Evolutionary conservation across 306 rosid species (phyloP).

Genomic region (Cucurbita moschata): DNA sequence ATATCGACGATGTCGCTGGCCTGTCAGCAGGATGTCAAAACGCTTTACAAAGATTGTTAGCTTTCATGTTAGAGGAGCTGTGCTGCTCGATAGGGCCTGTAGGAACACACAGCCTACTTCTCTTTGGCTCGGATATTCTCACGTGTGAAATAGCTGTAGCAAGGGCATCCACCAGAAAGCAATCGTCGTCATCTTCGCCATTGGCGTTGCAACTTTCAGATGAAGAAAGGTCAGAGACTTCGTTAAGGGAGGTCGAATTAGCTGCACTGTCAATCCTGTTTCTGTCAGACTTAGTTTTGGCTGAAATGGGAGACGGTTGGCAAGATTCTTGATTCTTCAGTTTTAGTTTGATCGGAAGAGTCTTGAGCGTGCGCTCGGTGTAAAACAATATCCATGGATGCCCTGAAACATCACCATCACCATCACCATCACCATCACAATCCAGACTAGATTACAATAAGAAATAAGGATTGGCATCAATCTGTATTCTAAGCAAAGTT

Average conservation of each 20-base stretch:
- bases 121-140: conserved; percentile 87
- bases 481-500: not conserved
- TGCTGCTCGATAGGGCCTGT: conserved; percentile 87
- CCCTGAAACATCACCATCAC: conserved; percentile 35
- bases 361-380: conserved; percentile 44
- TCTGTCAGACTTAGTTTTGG: conserved; percentile 33
- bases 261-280: conserved; percentile 6
- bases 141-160: conserved; percentile 87
- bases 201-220: conserved; percentile 58
- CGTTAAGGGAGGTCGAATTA: conserved; percentile 24
- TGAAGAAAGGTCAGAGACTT: conserved; percentile 27
- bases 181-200: conserved; percentile 53
- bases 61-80: conserved; percentile 87
- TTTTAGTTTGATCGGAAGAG: conserved; percentile 46
- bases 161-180: conserved; percentile 64
- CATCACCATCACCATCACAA: conserved; percentile 1
- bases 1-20: conserved; percentile 18
- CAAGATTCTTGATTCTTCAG: conserved; percentile 37
- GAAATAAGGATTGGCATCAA: not conserved
- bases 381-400: conserved; percentile 93
- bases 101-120: conserved; percentile 72
- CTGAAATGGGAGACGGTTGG: conserved; percentile 20
- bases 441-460: conserved; percentile 8
- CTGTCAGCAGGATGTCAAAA: conserved; percentile 53
- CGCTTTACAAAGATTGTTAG: conserved; percentile 96